Conservation (phyloP, 192 early-diverging fungal species). For the Dissophora globulifera region DNA sequence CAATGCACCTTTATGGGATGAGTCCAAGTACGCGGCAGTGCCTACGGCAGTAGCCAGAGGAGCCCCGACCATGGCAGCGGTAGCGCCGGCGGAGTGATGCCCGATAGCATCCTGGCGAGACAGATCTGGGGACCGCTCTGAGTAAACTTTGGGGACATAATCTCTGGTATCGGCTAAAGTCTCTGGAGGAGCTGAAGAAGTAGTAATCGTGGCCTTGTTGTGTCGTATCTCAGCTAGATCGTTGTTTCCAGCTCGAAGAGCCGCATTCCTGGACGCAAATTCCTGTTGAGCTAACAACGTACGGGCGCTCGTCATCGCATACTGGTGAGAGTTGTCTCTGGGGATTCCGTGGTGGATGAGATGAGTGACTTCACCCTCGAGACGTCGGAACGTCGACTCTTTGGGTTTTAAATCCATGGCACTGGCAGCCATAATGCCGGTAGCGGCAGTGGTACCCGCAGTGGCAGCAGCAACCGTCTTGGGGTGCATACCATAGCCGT, state of each 20-base stretch:
- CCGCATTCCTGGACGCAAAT: constrained; percentile 1
- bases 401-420: neutral
- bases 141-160: neutral
- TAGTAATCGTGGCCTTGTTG: constrained; percentile 11
- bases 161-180: neutral
- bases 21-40: neutral
- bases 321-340: constrained; percentile 15
- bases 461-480: neutral
- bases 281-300: constrained; percentile 15
- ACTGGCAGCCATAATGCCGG: neutral
- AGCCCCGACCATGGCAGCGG: neutral
- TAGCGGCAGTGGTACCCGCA: neutral
- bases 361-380: neutral
- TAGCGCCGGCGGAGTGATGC: neutral
- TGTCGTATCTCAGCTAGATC: neutral
- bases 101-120: neutral
- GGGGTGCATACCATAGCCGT: too few relatives aligned
- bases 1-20: too few relatives aligned
- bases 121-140: neutral
- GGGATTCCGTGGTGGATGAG: constrained; percentile 4
- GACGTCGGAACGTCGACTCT: neutral
- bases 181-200: constrained; percentile 4
- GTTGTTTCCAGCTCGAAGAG: neutral
- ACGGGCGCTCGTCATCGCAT: neutral
- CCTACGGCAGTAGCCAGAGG: neutral